Conservation (phyloP, 495 filamentous ascomycete species). For the Aspergillus avenaceus region DNA sequence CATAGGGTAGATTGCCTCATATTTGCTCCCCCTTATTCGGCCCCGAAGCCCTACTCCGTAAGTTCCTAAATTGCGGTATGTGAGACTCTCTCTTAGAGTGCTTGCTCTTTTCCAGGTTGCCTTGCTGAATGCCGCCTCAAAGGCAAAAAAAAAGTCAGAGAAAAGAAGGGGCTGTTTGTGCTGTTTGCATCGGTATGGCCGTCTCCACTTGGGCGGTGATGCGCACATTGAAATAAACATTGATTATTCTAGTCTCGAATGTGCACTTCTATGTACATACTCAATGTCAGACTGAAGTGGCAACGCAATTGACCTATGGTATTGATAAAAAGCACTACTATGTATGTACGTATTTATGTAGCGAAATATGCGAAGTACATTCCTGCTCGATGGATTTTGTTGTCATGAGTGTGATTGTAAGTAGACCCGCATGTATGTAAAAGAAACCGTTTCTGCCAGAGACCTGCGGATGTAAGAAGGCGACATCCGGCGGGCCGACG, state of each 20-base stretch:
- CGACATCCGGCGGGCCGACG: slow-evolving; percentile 18
- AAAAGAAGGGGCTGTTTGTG: background rate
- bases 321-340: background rate
- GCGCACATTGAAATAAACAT: too few relatives aligned
- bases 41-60: too few relatives aligned
- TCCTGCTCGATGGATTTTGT: background rate
- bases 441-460: slow-evolving; percentile 11
- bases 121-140: background rate
- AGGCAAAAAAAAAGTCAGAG: background rate
- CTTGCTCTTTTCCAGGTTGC: background rate
- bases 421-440: too few relatives aligned
- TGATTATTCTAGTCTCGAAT: too few relatives aligned
- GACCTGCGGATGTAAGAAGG: slow-evolving; percentile 14
- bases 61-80: too few relatives aligned
- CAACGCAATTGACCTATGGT: background rate
- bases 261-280: too few relatives aligned
- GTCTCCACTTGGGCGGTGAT: background rate
- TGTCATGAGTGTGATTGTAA: too few relatives aligned
- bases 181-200: background rate
- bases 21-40: too few relatives aligned
- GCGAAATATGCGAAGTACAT: too few relatives aligned
- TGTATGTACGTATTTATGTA: too few relatives aligned
- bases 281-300: too few relatives aligned
- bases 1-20: background rate
- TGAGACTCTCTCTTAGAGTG: too few relatives aligned